These are phyloP conservation scores for Aureobasidium sp. DNA, from an alignment of 2,329 filamentous ascomycete genomes.

Conservation along the genomic window DNA sequence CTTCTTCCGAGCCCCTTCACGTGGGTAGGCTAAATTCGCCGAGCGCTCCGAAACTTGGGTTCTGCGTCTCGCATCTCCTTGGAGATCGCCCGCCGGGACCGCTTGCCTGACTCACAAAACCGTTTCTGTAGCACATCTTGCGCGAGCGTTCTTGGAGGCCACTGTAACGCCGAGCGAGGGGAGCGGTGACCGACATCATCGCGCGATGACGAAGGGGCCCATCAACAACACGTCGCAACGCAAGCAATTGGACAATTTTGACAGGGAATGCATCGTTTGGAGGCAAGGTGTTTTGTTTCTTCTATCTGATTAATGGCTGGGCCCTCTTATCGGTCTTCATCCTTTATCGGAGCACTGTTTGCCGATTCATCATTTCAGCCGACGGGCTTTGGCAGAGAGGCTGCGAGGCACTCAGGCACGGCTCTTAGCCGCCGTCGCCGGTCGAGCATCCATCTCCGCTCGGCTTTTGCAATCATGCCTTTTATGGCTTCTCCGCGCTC, in stretches of 20 bases:
- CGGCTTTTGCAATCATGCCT: not conserved
- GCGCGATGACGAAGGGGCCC: not conserved
- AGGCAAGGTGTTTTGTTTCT: not conserved
- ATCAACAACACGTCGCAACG: not conserved
- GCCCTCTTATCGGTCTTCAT: not conserved
- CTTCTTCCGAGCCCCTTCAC: slow-evolving; percentile 13
- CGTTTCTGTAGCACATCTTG: slow-evolving; percentile 4
- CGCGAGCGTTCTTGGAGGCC: not conserved
- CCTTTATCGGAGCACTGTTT: not conserved
- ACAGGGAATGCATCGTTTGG: not conserved
- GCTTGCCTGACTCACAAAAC: slow-evolving; percentile 12
- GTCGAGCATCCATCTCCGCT: not conserved
- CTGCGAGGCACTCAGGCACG: slow-evolving; percentile 1
- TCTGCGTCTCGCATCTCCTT: slow-evolving; percentile 7
- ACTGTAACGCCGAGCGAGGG: slow-evolving; percentile 2
- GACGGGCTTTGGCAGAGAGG: not conserved
- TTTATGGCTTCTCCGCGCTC: not conserved
- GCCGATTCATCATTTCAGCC: not conserved
- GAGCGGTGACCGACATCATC: slow-evolving; percentile 14
- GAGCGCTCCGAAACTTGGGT: slow-evolving; percentile 9
- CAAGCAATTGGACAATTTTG: not conserved
- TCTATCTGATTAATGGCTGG: not conserved
- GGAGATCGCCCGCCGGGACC: slow-evolving; percentile 7
- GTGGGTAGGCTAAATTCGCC: slow-evolving; percentile 11
- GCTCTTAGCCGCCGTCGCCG: not conserved